phyloP scores from a whole-genome alignment of 768 basidiomycete species.

The Russula griseocarnosa region DNA sequence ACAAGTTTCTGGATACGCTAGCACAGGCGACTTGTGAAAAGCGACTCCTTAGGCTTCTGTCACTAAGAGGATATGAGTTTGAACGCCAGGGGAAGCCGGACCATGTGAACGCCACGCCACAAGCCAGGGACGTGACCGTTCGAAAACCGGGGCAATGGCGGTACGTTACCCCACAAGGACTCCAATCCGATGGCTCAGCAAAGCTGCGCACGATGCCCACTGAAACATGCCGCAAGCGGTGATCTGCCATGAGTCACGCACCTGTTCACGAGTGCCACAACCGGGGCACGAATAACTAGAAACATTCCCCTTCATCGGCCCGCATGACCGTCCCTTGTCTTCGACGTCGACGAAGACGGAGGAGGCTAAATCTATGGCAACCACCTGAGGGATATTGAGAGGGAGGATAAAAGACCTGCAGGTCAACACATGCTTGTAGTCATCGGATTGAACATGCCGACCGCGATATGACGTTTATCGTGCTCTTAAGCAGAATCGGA shows the following conservation, averaged over 20 bases:
- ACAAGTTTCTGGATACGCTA: background rate
- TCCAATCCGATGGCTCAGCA: background rate
- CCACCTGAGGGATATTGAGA: background rate
- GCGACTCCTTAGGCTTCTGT: background rate
- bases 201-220: background rate
- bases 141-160: background rate
- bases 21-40: too few relatives aligned
- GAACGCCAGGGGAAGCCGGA: background rate
- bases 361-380: background rate
- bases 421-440: constrained; percentile 8
- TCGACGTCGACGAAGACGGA: background rate
- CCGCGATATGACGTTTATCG: constrained; percentile 20
- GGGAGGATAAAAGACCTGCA: constrained; percentile 8
- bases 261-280: background rate
- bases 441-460: background rate
- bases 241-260: constrained; percentile 16
- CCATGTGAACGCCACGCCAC: background rate
- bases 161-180: too few relatives aligned
- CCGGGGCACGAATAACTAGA: constrained; percentile 9
- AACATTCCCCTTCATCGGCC: background rate
- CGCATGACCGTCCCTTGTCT: background rate
- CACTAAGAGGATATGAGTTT: background rate
- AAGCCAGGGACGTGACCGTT: background rate
- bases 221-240: background rate
- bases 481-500: background rate